Evolutionary conservation across 2,329 filamentous ascomycete species (phyloP).

Genomic region (Pestalotiopsis sp.): DNA sequence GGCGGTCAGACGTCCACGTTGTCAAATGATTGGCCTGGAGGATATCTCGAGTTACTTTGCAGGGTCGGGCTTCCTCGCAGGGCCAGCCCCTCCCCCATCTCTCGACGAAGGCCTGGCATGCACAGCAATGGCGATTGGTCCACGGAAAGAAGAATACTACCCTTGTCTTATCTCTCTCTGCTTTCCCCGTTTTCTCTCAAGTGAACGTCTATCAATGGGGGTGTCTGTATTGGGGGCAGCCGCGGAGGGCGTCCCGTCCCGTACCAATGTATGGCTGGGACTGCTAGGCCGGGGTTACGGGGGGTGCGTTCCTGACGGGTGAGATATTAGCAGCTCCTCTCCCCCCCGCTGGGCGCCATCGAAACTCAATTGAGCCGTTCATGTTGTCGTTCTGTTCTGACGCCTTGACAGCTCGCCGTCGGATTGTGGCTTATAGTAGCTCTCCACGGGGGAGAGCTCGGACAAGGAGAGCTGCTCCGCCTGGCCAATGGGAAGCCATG

Average conservation of each 20-base stretch:
- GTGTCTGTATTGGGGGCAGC: background rate
- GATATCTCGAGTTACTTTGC: conserved; percentile 3
- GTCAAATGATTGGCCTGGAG: conserved; percentile 8
- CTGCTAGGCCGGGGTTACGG: background rate
- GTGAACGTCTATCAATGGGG: background rate
- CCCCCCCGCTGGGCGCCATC: background rate
- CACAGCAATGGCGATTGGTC: background rate
- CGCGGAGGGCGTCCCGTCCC: conserved; percentile 1
- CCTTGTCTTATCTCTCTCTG: background rate
- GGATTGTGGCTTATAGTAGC: background rate
- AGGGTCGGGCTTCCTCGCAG: background rate
- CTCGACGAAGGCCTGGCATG: background rate
- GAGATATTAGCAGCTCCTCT: background rate
- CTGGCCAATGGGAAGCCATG: background rate
- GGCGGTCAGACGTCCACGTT: conserved; percentile 3
- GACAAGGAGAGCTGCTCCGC: background rate
- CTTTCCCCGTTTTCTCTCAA: background rate
- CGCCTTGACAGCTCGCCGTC: background rate
- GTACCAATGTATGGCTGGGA: background rate
- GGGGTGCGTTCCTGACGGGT: background rate
- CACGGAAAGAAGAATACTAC: background rate
- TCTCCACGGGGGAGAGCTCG: background rate
- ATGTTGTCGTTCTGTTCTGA: background rate
- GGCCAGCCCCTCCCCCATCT: background rate
- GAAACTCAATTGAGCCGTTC: background rate